Evolutionary conservation across 345 rosid genomes (phyloP), one percentile per base, ranked within the genome.

Genomic region (Bruguiera sexangula): DNA sequence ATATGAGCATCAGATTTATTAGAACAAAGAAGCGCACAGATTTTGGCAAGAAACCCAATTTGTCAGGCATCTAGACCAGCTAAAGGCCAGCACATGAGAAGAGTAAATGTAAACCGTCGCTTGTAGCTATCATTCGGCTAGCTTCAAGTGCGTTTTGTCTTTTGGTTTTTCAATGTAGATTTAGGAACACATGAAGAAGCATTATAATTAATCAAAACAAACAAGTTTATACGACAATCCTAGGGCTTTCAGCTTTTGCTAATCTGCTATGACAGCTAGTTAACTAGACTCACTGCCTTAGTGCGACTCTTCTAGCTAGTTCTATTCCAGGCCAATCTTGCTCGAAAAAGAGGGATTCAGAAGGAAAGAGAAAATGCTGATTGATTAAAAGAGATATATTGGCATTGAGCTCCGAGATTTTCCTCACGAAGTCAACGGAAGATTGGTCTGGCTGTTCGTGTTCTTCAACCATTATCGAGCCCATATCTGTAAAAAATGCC

Each of bases 161-260:
- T 58, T 4, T 11, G 43, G 37, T 21, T 19, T 48, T 53, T 37
- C 13, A 6, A 18, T 27, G 58, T 36, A 26, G 73, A 69, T 69
- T 60, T 62, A 62, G 39, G 24, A 59, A 15, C 11, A 32, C 10
- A 52, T 31, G 29, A 27, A 24, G 52, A 30, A 66, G 24, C 3
- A 29, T 30, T 30, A 65, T 51, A 26, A 22, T 39, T 15, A 60
- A 3, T 43, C n/a, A 20, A 6, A 58, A 46, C 43, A 50, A 51
- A 63, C 30, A 10, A 56, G 18, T 8, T 56, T 56, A 56, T 3
- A 43, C 18, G 18, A 56, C 30, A 22, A 10, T 11, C 18, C 16
- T 43, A 43, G 50, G 50, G 50, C 50, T 43, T 43, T 13, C 37
- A 80, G 83, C 81, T 80, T 67, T 77, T 60, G 53, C 37, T 67